Conservation (phyloP, 805 yeast genomes). For the Ogataea henricii region DNA sequence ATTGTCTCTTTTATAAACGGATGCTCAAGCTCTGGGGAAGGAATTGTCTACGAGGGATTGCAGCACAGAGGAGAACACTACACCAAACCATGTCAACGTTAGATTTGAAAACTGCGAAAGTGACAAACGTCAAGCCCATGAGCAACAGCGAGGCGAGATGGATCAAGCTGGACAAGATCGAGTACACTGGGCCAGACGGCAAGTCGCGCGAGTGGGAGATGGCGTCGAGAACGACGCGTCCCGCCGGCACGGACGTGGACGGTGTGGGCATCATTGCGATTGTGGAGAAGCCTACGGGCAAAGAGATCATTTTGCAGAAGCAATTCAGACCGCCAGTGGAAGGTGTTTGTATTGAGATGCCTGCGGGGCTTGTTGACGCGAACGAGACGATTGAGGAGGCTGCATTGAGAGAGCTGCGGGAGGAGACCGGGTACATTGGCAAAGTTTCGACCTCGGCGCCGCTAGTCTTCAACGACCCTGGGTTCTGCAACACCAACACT, state of each 20-base stretch:
- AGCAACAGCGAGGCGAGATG: slow-evolving; percentile 54
- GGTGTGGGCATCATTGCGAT: slow-evolving; percentile 91
- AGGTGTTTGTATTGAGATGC: slow-evolving; percentile 88
- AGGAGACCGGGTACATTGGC: slow-evolving; percentile 93
- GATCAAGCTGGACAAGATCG: slow-evolving; percentile 66
- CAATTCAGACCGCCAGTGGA: slow-evolving; percentile 93
- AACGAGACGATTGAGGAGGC: slow-evolving; percentile 74
- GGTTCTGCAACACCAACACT: slow-evolving; percentile 85
- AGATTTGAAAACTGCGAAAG: slow-evolving; percentile 34
- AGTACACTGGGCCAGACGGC: slow-evolving; percentile 75
- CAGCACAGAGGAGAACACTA: slow-evolving; percentile 8
- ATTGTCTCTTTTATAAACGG: background rate
- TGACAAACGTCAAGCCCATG: slow-evolving; percentile 35
- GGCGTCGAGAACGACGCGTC: slow-evolving; percentile 79
- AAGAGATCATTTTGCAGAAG: slow-evolving; percentile 66
- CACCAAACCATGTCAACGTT: slow-evolving; percentile 12
- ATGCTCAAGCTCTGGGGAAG: background rate
- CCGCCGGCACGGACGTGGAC: slow-evolving; percentile 63
- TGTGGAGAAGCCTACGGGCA: slow-evolving; percentile 45
- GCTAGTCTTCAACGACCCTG: slow-evolving; percentile 54
- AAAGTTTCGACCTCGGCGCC: slow-evolving; percentile 39
- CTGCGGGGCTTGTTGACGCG: slow-evolving; percentile 93
- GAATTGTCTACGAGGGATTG: background rate
- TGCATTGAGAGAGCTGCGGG: slow-evolving; percentile 84
- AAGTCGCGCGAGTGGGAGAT: slow-evolving; percentile 82